Evolutionary conservation across 441 rosid genomes (phyloP).

Genomic region (Gossypium davidsonii): DNA sequence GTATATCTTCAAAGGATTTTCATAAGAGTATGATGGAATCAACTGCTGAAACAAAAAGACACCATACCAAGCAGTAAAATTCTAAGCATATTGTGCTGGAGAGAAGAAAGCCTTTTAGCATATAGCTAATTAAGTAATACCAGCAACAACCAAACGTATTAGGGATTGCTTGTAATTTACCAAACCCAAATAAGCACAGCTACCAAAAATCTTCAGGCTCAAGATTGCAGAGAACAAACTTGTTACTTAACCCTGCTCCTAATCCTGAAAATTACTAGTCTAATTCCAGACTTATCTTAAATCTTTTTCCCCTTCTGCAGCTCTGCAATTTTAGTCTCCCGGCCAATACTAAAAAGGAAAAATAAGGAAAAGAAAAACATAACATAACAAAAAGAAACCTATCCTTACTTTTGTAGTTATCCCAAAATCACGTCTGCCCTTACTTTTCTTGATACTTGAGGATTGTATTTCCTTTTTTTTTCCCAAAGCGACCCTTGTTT

Average conservation of each 20-base stretch:
- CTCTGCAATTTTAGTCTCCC: conserved; percentile 5
- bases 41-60: not conserved
- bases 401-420: conserved; percentile 4
- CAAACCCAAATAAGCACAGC: not conserved
- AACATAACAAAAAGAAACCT: not conserved
- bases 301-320: not conserved
- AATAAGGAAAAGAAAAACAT: not conserved
- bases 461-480: not conserved
- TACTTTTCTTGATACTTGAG: not conserved
- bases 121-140: conserved; percentile 6
- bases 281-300: conserved; percentile 6
- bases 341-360: not conserved
- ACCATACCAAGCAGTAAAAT: not conserved
- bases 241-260: not conserved
- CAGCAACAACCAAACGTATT: not conserved
- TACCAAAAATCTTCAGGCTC: no score
- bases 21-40: not conserved
- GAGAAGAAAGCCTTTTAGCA: not conserved
- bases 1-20: not conserved
- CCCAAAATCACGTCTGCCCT: conserved; percentile 2
- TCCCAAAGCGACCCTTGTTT: conserved; percentile 7
- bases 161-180: not conserved
- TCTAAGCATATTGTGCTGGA: not conserved
- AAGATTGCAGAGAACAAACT: conserved; percentile 7
- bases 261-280: not conserved